Percentiles rank a stretch among this genome's conserved stretches.
Conservation (phyloP, 1,284 basidiomycete species). For the Ceratobasidium sp. region DNA sequence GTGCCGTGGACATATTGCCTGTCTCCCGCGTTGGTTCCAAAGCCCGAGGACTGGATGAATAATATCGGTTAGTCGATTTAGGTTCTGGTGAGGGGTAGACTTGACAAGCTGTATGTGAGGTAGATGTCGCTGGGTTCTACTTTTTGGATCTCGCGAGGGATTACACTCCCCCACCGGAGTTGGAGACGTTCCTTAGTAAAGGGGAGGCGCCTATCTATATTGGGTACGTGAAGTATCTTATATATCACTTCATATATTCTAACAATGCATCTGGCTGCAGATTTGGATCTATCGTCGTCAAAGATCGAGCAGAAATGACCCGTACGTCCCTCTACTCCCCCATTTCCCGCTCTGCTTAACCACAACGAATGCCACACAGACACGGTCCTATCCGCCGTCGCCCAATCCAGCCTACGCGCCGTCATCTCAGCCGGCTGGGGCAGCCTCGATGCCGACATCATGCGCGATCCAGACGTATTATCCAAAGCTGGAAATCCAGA, state of each 20-base stretch:
- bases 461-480: constrained; percentile 1
- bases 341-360: background rate
- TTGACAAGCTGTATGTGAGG: background rate
- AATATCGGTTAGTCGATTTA: constrained; percentile 67
- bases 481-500: constrained; percentile 62
- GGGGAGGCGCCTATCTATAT: constrained; percentile 74
- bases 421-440: constrained; percentile 76
- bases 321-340: background rate
- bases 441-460: constrained; percentile 64
- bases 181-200: constrained; percentile 65
- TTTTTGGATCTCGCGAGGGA: constrained; percentile 68
- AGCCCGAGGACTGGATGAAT: constrained; percentile 74
- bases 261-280: background rate
- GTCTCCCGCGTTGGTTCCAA: constrained; percentile 73
- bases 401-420: constrained; percentile 68
- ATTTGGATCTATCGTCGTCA: constrained; percentile 56
- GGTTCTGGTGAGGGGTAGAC: background rate
- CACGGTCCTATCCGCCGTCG: constrained; percentile 70
- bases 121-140: constrained; percentile 76
- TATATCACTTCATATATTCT: too few relatives aligned
- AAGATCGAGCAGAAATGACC: constrained; percentile 60
- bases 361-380: constrained; percentile 58
- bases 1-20: constrained; percentile 82
- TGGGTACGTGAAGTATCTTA: constrained; percentile 63
- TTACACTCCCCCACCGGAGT: constrained; percentile 65